These are phyloP conservation scores for Brettanomyces custersianus DNA, from an alignment of 805 yeast species.

Conservation along the genomic window DNA sequence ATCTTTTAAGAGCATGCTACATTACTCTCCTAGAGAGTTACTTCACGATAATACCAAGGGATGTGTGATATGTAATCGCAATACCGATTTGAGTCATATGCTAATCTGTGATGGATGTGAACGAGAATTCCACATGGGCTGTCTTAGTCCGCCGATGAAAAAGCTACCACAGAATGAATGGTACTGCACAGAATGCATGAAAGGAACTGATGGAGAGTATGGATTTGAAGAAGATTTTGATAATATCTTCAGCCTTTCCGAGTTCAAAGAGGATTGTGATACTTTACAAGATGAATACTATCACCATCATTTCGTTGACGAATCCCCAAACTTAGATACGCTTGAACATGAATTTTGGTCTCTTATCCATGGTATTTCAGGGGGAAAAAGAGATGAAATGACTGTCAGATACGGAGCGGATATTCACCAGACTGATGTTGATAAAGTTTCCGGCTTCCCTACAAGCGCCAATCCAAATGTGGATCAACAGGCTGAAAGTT, in stretches of 20 bases:
- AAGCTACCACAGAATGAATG: conserved; percentile 53
- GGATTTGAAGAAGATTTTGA: conserved; percentile 68
- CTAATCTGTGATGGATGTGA: conserved; percentile 71
- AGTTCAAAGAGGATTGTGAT: conserved; percentile 43
- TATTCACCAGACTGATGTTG: conserved; percentile 56
- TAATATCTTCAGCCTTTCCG: conserved; percentile 35
- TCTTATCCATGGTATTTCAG: conserved; percentile 15
- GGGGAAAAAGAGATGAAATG: conserved; percentile 15
- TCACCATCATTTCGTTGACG: conserved; percentile 21
- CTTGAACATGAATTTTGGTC: conserved; percentile 67
- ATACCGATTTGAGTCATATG: conserved; percentile 36
- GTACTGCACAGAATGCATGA: conserved; percentile 79
- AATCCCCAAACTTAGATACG: conserved; percentile 29
- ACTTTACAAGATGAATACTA: no score
- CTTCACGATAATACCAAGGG: neutral
- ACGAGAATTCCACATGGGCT: conserved; percentile 54
- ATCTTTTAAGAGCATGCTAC: neutral
- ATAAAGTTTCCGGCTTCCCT: conserved; percentile 73
- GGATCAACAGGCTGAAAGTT: conserved; percentile 8
- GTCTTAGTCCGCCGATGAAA: conserved; percentile 50
- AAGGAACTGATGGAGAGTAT: conserved; percentile 73
- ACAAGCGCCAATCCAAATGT: conserved; percentile 25
- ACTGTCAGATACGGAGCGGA: conserved; percentile 82
- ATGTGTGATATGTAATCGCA: conserved; percentile 35
- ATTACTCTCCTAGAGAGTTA: neutral